These are phyloP conservation scores for Clarireedia hainanense DNA, from an alignment of 2,329 filamentous ascomycete genomes.

Conservation along the genomic window DNA sequence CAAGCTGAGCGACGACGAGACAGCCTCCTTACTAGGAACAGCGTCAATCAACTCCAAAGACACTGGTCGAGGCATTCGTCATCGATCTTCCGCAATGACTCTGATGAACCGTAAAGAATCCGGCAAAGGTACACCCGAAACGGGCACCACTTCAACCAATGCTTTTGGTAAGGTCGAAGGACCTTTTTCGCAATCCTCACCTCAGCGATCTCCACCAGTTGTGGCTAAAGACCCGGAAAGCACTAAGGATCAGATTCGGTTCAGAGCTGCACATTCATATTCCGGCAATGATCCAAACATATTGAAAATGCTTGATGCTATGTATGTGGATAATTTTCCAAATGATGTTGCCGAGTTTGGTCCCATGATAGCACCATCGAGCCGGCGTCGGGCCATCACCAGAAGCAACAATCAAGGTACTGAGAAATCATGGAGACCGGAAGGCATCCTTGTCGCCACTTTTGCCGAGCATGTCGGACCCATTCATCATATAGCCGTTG, in stretches of 20 bases:
- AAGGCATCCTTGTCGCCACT: conserved; percentile 75
- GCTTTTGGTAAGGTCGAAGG: conserved; percentile 58
- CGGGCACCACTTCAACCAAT: conserved; percentile 53
- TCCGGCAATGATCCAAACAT: conserved; percentile 67
- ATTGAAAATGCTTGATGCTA: conserved; percentile 68
- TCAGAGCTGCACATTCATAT: conserved; percentile 71
- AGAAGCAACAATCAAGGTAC: conserved; percentile 23
- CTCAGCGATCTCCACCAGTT: conserved; percentile 31
- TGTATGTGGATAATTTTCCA: conserved; percentile 68
- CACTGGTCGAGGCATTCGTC: conserved; percentile 40
- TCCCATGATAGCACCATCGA: conserved; percentile 66
- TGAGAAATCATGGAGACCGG: conserved; percentile 70
- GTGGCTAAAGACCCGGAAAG: conserved; percentile 31
- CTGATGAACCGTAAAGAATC: conserved; percentile 50
- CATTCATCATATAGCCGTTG: conserved; percentile 72
- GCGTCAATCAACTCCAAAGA: conserved; percentile 25
- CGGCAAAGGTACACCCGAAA: conserved; percentile 56
- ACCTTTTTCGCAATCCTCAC: conserved; percentile 29
- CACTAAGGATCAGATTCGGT: conserved; percentile 35
- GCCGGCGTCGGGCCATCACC: conserved; percentile 42
- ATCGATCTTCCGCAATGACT: conserved; percentile 53
- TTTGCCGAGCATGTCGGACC: conserved; percentile 81
- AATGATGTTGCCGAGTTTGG: conserved; percentile 66
- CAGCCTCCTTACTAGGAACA: conserved; percentile 22
- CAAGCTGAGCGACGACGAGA: conserved; percentile 27